These are phyloP conservation scores for Psidium friedrichsthalianum DNA, from an alignment of 345 rosid species.

Conservation along the genomic window DNA sequence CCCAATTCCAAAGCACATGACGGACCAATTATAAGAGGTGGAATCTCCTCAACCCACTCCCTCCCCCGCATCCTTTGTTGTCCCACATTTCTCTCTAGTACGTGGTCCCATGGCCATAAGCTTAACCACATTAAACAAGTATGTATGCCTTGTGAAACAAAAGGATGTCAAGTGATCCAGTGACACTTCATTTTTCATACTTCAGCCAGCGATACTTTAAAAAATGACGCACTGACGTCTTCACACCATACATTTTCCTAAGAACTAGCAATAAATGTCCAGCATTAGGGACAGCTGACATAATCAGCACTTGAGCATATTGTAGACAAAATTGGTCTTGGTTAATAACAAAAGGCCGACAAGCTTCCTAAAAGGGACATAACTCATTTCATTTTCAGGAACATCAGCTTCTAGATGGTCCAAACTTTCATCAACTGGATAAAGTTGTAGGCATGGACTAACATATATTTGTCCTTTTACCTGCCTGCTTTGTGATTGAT, in stretches of 20 bases:
- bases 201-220: accelerated
- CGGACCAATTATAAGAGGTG: not conserved
- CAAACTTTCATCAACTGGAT: not conserved
- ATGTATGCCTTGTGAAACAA: not conserved
- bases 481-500: not conserved
- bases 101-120: not conserved
- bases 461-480: no score
- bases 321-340: not conserved
- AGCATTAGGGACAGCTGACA: not conserved
- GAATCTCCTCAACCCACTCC: not conserved
- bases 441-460: not conserved
- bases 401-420: not conserved
- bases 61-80: not conserved
- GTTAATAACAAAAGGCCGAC: not conserved
- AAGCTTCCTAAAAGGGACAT: not conserved
- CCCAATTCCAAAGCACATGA: not conserved
- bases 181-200: not conserved
- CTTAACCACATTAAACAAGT: not conserved
- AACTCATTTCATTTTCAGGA: not conserved
- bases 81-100: not conserved
- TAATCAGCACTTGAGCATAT: not conserved
- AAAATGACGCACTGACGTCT: accelerated
- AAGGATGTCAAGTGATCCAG: not conserved
- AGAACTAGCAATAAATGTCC: not conserved
- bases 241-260: not conserved